A percentile compares a stretch with the other conserved stretches of the same genome.
Conservation (phyloP, 371 early-diverging fungal genomes). For the Circinella umbellata region DNA sequence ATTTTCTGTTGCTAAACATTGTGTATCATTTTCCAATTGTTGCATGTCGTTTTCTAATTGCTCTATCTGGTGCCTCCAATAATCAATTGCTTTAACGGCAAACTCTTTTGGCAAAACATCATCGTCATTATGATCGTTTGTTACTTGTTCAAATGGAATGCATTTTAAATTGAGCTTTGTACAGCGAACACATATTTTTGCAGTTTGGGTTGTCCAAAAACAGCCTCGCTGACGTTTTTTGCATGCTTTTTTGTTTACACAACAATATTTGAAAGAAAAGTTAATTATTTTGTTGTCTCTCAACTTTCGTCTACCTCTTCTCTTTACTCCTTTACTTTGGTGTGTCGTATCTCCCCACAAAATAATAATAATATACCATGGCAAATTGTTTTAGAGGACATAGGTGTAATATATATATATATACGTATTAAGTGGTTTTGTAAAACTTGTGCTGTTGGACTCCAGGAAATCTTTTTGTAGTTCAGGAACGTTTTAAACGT, state of each 20-base stretch:
- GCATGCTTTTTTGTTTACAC: conserved; percentile 2
- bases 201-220: background rate
- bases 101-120: conserved; percentile 1
- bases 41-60: background rate
- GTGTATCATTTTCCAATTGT: background rate
- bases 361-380: too few species aligned
- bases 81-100: background rate
- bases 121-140: background rate
- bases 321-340: too few species aligned
- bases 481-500: too few species aligned
- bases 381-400: too few species aligned
- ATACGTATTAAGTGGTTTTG: too few species aligned
- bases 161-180: conserved; percentile 1
- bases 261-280: too few species aligned
- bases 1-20: background rate
- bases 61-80: background rate
- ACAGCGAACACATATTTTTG: conserved; percentile 12
- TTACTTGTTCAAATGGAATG: background rate
- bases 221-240: conserved; percentile 11
- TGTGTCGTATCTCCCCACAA: too few species aligned
- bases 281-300: too few species aligned
- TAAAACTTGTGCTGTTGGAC: too few species aligned
- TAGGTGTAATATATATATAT: too few species aligned
- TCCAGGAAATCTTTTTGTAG: too few species aligned
- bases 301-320: too few species aligned